phyloP scores from a whole-genome alignment of 306 rosid genomes.

The Vachellia pachyceras region DNA sequence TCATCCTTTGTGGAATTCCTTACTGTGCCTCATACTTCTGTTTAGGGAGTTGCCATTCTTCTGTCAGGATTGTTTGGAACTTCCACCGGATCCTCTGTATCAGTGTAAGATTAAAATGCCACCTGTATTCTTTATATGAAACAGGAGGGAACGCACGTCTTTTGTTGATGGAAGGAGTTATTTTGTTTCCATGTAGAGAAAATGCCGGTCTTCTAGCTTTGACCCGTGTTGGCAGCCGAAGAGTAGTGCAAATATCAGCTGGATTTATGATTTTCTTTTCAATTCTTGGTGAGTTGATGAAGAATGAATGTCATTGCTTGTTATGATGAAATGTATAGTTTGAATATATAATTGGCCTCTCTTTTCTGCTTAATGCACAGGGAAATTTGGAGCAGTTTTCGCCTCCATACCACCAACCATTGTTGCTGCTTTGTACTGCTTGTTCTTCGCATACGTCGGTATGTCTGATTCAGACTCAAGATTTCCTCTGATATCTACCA shows the following conservation, averaged over 20 bases:
- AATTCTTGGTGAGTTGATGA: slow-evolving; percentile 72
- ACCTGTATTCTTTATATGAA: slow-evolving; percentile 16
- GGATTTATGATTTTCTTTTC: slow-evolving; percentile 99
- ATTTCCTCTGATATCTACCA: slow-evolving; percentile 7
- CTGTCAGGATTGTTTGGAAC: slow-evolving; percentile 95
- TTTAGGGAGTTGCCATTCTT: slow-evolving; percentile 93
- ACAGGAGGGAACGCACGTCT: slow-evolving; percentile 13
- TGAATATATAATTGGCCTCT: neutral
- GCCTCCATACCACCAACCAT: slow-evolving; percentile 96
- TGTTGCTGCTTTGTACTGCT: slow-evolving; percentile 89
- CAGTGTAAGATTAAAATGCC: slow-evolving; percentile 69
- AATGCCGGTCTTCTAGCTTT: slow-evolving; percentile 96
- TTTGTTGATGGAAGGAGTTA: slow-evolving; percentile 37
- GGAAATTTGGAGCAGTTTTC: slow-evolving; percentile 95
- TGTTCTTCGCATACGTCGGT: slow-evolving; percentile 97
- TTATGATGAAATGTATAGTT: neutral
- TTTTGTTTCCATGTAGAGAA: slow-evolving; percentile 61
- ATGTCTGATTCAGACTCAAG: slow-evolving; percentile 40
- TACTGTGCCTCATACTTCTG: slow-evolving; percentile 36
- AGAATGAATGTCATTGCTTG: neutral
- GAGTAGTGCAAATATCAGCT: slow-evolving; percentile 98
- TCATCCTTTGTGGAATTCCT: neutral
- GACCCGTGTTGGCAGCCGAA: slow-evolving; percentile 96
- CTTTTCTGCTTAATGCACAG: slow-evolving; percentile 41
- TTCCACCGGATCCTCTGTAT: slow-evolving; percentile 90